These are phyloP conservation scores for Angomonas ambiguus DNA, from an alignment of 208 protist species.

Conservation along the genomic window DNA sequence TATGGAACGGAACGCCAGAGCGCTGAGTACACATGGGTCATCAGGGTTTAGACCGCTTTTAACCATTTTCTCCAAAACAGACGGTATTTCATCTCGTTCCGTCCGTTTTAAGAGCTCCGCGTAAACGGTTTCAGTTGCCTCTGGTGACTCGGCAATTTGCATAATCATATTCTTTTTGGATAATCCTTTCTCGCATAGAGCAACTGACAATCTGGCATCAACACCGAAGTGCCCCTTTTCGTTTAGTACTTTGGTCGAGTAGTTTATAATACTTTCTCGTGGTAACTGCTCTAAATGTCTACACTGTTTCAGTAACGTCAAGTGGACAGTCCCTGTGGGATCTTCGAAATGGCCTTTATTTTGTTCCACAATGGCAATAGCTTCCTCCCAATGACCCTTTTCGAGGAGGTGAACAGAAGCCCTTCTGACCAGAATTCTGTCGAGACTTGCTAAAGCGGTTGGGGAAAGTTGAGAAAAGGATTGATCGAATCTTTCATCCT, in stretches of 20 bases:
- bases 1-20: constrained; percentile 47
- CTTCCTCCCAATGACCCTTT: constrained; percentile 56
- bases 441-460: constrained; percentile 19
- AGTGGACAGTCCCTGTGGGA: constrained; percentile 33
- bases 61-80: constrained; percentile 52
- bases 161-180: constrained; percentile 37
- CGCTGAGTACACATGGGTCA: constrained; percentile 62
- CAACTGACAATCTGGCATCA: constrained; percentile 50
- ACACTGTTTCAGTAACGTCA: constrained; percentile 30
- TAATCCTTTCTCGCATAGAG: constrained; percentile 36
- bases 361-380: constrained; percentile 43
- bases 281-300: constrained; percentile 28
- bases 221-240: constrained; percentile 29
- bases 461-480: not conserved
- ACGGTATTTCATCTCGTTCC: constrained; percentile 32
- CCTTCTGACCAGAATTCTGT: constrained; percentile 27
- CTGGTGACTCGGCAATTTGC: constrained; percentile 47
- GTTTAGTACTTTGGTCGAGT: constrained; percentile 43
- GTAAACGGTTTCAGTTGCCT: constrained; percentile 76
- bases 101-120: constrained; percentile 63
- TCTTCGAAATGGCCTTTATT: constrained; percentile 37
- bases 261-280: constrained; percentile 25
- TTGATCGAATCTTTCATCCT: constrained; percentile 21
- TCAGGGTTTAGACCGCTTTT: constrained; percentile 64
- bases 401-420: constrained; percentile 21